These are phyloP conservation scores for Pichia sp. DNA, from an alignment of 1,139 yeast genomes.

Conservation along the genomic window DNA sequence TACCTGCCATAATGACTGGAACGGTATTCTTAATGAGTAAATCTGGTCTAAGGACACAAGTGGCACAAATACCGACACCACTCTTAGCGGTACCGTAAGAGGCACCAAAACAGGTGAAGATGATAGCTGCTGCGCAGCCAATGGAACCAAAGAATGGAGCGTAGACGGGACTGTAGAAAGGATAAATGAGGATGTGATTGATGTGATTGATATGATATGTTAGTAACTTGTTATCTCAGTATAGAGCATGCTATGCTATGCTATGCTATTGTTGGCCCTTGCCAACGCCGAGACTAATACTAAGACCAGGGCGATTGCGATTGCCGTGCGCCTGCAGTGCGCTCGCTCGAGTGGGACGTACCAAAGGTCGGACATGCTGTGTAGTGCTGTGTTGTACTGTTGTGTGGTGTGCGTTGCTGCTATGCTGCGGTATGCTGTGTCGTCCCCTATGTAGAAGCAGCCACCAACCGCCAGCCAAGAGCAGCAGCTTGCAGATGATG, in stretches of 20 bases:
- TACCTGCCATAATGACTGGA: conserved; percentile 99
- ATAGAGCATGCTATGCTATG: too few relatives aligned
- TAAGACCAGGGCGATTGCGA: too few relatives aligned
- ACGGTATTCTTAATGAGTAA: conserved; percentile 82
- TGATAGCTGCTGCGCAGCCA: conserved; percentile 99
- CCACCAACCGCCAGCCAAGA: too few relatives aligned
- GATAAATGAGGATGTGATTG: neutral
- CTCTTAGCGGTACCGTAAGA: conserved; percentile 99
- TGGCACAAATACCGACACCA: conserved; percentile 99
- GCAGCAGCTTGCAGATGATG: neutral
- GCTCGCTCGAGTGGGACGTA: too few relatives aligned
- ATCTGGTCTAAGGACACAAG: conserved; percentile 96
- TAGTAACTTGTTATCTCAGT: neutral
- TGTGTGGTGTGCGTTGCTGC: too few relatives aligned
- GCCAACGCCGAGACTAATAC: too few relatives aligned
- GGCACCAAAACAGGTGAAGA: conserved; percentile 98
- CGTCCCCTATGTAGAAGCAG: too few relatives aligned
- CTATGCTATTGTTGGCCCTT: too few relatives aligned
- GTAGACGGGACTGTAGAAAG: conserved; percentile 50
- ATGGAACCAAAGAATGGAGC: conserved; percentile 97
- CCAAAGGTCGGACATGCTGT: conserved; percentile 28
- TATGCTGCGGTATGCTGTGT: too few relatives aligned
- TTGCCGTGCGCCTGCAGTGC: too few relatives aligned
- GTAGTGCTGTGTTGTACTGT: too few relatives aligned
- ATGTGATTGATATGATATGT: neutral